Percentiles rank a stretch among this genome's conserved stretches.
These are phyloP conservation scores for Musa itinerans DNA, from an alignment of 176 grass and related monocot species.

Conservation along the genomic window DNA sequence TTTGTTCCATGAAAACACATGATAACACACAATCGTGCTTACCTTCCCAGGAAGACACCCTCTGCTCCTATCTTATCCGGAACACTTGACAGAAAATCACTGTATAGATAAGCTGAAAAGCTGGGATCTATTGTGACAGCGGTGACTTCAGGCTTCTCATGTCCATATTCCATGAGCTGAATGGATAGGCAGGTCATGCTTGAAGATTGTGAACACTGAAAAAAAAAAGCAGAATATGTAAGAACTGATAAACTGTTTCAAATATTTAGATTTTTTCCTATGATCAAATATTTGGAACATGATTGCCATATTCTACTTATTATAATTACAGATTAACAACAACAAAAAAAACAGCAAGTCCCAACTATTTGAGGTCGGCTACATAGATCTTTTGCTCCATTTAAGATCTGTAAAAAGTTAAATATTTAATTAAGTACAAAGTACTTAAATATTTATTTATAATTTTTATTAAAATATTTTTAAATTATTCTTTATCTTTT, in stretches of 20 bases:
- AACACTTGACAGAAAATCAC: slow-evolving; percentile 49
- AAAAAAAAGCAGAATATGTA: not conserved
- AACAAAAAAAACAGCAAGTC: too few species aligned
- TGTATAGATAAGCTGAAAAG: slow-evolving; percentile 33
- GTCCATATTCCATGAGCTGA: slow-evolving; percentile 55
- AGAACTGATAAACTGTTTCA: too few species aligned
- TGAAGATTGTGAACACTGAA: slow-evolving; percentile 23
- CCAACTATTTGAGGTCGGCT: too few species aligned
- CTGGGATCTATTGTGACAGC: slow-evolving; percentile 43
- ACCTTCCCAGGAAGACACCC: slow-evolving; percentile 76
- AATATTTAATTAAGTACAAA: too few species aligned
- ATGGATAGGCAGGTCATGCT: slow-evolving; percentile 37
- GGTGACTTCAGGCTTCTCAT: slow-evolving; percentile 49
- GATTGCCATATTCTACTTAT: not conserved
- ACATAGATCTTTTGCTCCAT: too few species aligned
- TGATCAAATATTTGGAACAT: not conserved
- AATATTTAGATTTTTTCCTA: too few species aligned
- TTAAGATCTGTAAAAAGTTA: too few species aligned
- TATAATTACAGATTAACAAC: too few species aligned
- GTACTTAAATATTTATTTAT: too few species aligned
- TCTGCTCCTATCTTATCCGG: slow-evolving; percentile 40
- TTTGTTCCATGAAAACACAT: slow-evolving; percentile 1
- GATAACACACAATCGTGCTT: not conserved
- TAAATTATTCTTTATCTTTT: too few species aligned
- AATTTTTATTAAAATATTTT: too few species aligned